A percentile compares a stretch with the other conserved stretches of the same genome.
Evolutionary conservation across 2,329 filamentous ascomycete species (phyloP).

Genomic region (Sporothrix variecibatus): DNA sequence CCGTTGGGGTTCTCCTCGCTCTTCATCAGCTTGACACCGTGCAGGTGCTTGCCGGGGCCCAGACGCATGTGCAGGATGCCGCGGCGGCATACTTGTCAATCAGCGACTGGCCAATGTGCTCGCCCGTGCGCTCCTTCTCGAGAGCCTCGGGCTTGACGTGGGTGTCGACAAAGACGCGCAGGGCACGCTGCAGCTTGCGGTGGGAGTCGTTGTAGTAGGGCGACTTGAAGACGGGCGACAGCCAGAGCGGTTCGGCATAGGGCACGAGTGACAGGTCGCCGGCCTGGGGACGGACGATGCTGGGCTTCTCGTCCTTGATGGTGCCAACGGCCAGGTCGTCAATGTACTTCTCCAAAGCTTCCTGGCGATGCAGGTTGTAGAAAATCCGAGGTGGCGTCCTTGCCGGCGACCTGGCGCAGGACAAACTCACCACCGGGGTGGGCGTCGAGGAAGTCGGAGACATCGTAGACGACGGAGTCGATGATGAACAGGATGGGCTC

Average conservation of each 20-base stretch:
- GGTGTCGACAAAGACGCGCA: constrained; percentile 71
- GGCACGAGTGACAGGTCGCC: constrained; percentile 77
- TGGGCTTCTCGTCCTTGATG: constrained; percentile 71
- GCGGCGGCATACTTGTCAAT: constrained; percentile 77
- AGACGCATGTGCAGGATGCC: constrained; percentile 80
- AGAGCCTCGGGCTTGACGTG: constrained; percentile 74
- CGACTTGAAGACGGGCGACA: constrained; percentile 72
- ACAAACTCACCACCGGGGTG: constrained; percentile 83
- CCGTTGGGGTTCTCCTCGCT: constrained; percentile 47
- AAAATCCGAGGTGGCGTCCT: constrained; percentile 82
- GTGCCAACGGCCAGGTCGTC: constrained; percentile 73
- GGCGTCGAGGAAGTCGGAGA: constrained; percentile 80
- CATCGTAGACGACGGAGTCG: constrained; percentile 84
- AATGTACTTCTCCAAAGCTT: constrained; percentile 80
- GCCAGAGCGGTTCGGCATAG: constrained; percentile 84
- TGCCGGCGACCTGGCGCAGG: constrained; percentile 75
- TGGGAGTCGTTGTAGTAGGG: constrained; percentile 77
- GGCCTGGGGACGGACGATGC: constrained; percentile 67
- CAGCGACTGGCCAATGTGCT: constrained; percentile 68
- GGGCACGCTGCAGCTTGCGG: constrained; percentile 64
- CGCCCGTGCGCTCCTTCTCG: constrained; percentile 73
- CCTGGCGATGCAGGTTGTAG: constrained; percentile 90
- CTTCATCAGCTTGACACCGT: constrained; percentile 65
- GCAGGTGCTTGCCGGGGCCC: constrained; percentile 78
- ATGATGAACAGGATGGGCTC: constrained; percentile 82